phyloP scores from a whole-genome alignment of 2,329 filamentous ascomycete species.

The Fusarium sp. region DNA sequence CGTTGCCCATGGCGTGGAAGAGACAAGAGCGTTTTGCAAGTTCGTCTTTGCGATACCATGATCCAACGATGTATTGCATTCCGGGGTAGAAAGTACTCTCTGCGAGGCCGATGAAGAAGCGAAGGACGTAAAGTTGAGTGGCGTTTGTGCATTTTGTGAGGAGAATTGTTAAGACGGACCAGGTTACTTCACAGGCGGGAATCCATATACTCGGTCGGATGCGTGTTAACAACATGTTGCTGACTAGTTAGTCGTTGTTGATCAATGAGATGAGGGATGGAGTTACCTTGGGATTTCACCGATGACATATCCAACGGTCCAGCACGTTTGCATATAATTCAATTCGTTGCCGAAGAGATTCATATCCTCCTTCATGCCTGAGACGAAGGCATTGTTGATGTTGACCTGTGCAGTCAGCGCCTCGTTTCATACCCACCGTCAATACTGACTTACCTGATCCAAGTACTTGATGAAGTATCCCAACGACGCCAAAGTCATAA shows the following conservation, averaged over 20 bases:
- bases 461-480: constrained; percentile 56
- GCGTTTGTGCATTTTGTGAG: constrained; percentile 46
- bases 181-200: constrained; percentile 50
- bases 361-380: constrained; percentile 64
- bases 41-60: constrained; percentile 59
- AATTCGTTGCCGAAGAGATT: constrained; percentile 57
- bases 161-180: constrained; percentile 49
- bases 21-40: constrained; percentile 57
- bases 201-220: constrained; percentile 57
- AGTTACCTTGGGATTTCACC: constrained; percentile 51
- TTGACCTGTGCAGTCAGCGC: constrained; percentile 28
- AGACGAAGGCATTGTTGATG: constrained; percentile 49
- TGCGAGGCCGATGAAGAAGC: constrained; percentile 58
- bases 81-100: constrained; percentile 56
- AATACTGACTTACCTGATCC: constrained; percentile 44
- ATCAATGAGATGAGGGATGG: rapidly evolving
- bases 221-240: constrained; percentile 53
- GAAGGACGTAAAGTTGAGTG: constrained; percentile 53
- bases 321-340: constrained; percentile 65
- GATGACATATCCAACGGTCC: constrained; percentile 71
- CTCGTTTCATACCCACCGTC: rapidly evolving
- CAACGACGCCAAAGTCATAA: constrained; percentile 52
- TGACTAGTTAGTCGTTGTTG: constrained; percentile 4
- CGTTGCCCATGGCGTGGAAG: constrained; percentile 52
- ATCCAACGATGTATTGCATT: constrained; percentile 55